Base-by-base conservation (phyloP, 306 rosid genomes). In the Sophora flavescens region DNA sequence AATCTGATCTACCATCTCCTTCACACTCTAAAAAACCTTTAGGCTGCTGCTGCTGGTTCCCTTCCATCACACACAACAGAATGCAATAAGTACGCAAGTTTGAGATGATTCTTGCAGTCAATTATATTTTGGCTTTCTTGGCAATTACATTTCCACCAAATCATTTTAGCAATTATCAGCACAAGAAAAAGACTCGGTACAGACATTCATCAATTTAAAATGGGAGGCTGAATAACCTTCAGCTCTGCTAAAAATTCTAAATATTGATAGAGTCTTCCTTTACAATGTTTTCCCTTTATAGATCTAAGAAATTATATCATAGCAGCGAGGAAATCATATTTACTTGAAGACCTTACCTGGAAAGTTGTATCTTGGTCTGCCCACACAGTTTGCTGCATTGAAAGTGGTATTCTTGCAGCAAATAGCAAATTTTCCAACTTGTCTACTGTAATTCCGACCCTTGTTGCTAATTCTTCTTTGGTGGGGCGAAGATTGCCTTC, bases 331-430 rank as follows among this genome's bases (percentile, higher is more conserved):
- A 63, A 58, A 57, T 47, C 57, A 33, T 13, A 57, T 76, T 36
- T 65, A 76, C 33, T 56, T 50, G 63, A 63, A 66, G 76, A 64
- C 71, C 80, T 33, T 89, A 94, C 98, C 96, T 94, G 98, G 80
- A 75, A 90, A 57, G 96, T 94, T 68, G 93, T 89, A 65, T 81
- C 86, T 79, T 92, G 96, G 84, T 88, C 93, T 48, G 93, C 75
- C 98, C 97, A 92, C 36, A 92, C 93, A 22, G 88, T 77, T 88
- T 83, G 86, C 72, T 94, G 95, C 91, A 94, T 89, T 6, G 98
- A 94, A 74, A 89, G 83, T 4, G 98, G 96, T 57, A 68, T 81
- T 87, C 97, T 90, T 38, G 96, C 80, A 68, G 77, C 66, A 78
- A 35, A 86, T 45, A 88, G 72, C 82, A 90, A 83, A 72, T 74